These are phyloP conservation scores for Claviceps lovelessii DNA, from an alignment of 2,329 filamentous ascomycete genomes.

Conservation along the genomic window DNA sequence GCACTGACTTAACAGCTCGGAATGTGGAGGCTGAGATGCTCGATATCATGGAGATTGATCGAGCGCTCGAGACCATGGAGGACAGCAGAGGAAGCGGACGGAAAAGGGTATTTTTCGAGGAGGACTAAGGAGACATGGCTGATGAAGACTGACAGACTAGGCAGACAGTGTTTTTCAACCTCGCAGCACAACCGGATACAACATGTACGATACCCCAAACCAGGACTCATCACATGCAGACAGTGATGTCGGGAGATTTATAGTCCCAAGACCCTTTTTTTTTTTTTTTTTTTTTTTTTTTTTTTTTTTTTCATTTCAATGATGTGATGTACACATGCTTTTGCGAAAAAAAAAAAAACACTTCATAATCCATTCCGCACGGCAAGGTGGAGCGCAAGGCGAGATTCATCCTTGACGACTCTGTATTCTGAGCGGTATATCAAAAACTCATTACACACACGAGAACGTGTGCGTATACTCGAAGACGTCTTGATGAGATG, in stretches of 20 bases:
- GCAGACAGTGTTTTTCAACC: slow-evolving; percentile 6
- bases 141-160: slow-evolving; percentile 11
- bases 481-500: slow-evolving; percentile 11
- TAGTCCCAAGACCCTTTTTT: background rate
- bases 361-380: slow-evolving; percentile 34
- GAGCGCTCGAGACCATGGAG: slow-evolving; percentile 42
- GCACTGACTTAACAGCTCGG: slow-evolving; percentile 33
- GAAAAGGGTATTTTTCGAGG: slow-evolving; percentile 39
- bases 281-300: background rate
- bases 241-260: background rate
- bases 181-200: background rate
- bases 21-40: slow-evolving; percentile 47
- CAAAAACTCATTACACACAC: slow-evolving; percentile 18
- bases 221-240: background rate
- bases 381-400: slow-evolving; percentile 65
- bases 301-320: background rate
- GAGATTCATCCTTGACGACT: slow-evolving; percentile 59
- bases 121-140: slow-evolving; percentile 13
- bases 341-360: background rate
- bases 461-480: background rate
- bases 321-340: background rate
- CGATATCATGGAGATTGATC: slow-evolving; percentile 52
- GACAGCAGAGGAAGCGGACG: slow-evolving; percentile 30
- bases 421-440: slow-evolving; percentile 65
- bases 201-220: slow-evolving; percentile 7